Evolutionary conservation across 2,329 filamentous ascomycete genomes (phyloP).

Genomic region (Teratosphaeria pseudoeucalypti): DNA sequence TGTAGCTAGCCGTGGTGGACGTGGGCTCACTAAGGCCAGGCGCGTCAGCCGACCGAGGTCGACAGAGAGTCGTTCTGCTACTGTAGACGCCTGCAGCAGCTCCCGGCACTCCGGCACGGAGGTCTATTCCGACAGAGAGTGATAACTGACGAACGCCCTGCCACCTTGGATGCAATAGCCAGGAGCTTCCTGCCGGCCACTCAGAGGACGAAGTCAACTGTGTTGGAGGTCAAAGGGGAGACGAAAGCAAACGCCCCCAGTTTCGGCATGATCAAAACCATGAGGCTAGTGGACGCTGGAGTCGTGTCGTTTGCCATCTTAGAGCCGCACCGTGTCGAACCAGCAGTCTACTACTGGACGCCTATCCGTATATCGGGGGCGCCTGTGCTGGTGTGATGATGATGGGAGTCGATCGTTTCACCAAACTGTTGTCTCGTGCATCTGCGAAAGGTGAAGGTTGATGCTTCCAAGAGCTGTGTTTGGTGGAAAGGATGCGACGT

Average conservation of each 20-base stretch:
- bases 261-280: not conserved
- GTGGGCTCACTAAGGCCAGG: not conserved
- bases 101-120: not conserved
- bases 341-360: not conserved
- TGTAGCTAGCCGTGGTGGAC: not conserved
- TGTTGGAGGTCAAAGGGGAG: not conserved
- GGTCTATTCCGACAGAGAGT: not conserved
- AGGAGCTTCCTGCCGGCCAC: not conserved
- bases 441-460: not conserved
- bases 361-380: not conserved
- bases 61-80: not conserved
- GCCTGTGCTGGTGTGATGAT: not conserved
- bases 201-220: not conserved
- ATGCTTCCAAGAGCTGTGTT: not conserved
- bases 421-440: not conserved
- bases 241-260: not conserved
- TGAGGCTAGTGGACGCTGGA: not conserved
- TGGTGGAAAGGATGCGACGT: not conserved
- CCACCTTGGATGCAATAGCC: not conserved
- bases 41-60: slow-evolving; percentile 4
- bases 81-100: not conserved
- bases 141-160: not conserved
- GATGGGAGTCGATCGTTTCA: slow-evolving; percentile 3
- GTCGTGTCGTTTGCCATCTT: not conserved
- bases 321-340: not conserved